Evolutionary conservation across 192 early-diverging fungal species (phyloP).

Genomic region (Chytriomyces sp.): DNA sequence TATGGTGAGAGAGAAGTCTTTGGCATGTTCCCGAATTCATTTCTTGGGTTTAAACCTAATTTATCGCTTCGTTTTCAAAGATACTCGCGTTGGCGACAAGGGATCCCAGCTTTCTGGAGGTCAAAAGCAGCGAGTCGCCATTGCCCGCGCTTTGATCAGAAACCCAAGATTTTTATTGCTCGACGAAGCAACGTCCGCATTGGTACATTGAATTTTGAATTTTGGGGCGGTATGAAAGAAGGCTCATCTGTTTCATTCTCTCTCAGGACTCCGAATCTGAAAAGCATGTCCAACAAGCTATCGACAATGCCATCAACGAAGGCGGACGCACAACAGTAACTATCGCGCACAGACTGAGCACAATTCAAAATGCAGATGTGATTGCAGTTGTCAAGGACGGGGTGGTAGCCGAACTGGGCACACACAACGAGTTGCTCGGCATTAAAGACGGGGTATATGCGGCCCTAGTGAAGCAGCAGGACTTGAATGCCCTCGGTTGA

Average conservation of each 20-base stretch:
- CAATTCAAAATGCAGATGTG: constrained; percentile 81
- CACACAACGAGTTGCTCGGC: constrained; percentile 73
- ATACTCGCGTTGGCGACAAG: constrained; percentile 48
- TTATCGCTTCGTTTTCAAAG: no score
- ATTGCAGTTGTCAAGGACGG: constrained; percentile 76
- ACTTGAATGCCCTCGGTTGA: constrained; percentile 23
- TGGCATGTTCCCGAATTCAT: no score
- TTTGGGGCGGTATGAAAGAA: no score
- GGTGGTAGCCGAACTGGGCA: constrained; percentile 72
- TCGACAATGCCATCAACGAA: constrained; percentile 50
- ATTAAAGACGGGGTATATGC: constrained; percentile 28
- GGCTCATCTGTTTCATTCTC: neutral
- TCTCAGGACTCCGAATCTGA: constrained; percentile 62
- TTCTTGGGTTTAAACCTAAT: neutral
- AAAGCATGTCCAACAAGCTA: constrained; percentile 54
- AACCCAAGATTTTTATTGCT: constrained; percentile 53
- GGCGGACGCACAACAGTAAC: constrained; percentile 87
- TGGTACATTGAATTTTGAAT: neutral
- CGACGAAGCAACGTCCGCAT: constrained; percentile 39
- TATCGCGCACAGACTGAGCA: constrained; percentile 90
- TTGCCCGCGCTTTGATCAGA: constrained; percentile 72
- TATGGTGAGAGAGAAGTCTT: constrained; percentile 55
- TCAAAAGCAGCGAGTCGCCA: constrained; percentile 51
- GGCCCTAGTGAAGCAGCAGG: constrained; percentile 39
- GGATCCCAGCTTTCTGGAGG: constrained; percentile 62